Percentiles rank a stretch among this genome's conserved stretches.
These are phyloP conservation scores for Scutellaria baicalensis DNA, from an alignment of 257 asterid species.

Conservation along the genomic window DNA sequence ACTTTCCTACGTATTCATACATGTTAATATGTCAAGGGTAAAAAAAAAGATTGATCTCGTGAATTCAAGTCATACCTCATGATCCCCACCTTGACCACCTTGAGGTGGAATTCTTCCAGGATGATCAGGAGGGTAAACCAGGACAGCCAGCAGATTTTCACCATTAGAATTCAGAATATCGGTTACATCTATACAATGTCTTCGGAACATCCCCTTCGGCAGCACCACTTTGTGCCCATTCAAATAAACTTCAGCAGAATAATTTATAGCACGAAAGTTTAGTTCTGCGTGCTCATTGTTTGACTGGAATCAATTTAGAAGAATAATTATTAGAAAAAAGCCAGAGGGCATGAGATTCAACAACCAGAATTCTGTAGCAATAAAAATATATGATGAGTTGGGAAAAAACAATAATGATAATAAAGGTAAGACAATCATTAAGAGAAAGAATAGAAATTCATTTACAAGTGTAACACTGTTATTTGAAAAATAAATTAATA, in stretches of 20 bases:
- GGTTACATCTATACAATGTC: constrained; percentile 77
- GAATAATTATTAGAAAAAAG: constrained; percentile 17
- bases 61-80: constrained; percentile 62
- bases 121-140: constrained; percentile 95
- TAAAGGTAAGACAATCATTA: background rate
- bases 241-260: constrained; percentile 84
- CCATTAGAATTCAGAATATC: constrained; percentile 52
- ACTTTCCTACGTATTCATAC: background rate
- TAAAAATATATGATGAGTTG: background rate
- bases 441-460: background rate
- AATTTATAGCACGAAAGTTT: constrained; percentile 83
- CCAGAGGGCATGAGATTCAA: background rate
- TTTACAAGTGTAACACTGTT: too few species aligned
- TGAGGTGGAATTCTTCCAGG: constrained; percentile 87
- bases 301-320: constrained; percentile 46
- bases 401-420: background rate
- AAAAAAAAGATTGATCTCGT: background rate
- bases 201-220: constrained; percentile 96
- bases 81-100: constrained; percentile 99
- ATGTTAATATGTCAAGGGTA: background rate
- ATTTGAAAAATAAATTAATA: too few species aligned
- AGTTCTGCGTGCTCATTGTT: constrained; percentile 59
- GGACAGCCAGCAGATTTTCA: constrained; percentile 78
- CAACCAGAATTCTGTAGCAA: background rate
- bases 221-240: constrained; percentile 83